Evolutionary conservation across 1,139 yeast species (phyloP), one percentile per base, ranked within the genome.

Genomic region (Lodderomyces orthopsilosis): DNA sequence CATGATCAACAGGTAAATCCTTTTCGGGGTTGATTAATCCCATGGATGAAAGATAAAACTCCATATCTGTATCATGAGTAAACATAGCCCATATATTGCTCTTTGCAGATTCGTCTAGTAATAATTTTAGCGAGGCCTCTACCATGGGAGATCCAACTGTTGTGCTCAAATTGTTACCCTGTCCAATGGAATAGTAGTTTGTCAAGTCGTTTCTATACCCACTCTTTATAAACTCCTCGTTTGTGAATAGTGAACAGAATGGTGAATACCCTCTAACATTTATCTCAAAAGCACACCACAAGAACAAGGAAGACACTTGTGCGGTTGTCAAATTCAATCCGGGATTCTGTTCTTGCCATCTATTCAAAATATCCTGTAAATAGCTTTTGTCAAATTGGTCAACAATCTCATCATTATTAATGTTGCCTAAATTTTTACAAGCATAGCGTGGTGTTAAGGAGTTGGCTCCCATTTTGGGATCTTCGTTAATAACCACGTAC

Each of bases 11-110:
- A 10, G 52, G 52, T 18, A 49, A 40, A 30, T 63, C 61, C 9
- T 57, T 48, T 7, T 50, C 51, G 9, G 68, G 68, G 42, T 62
- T 65, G 26, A 72, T 65, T 37, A 79, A 53, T 3, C 83, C 83
- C 37, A 79, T 61, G 5, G 81, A 74, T 18, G 80, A 61, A 39
- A 76, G 61, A 50, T 70, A 70, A 19, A 74, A 64, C 41, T 74
- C 65, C 41, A 81, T 62, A 52, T 79, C 80, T 34, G 77, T 66
- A 55, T 81, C 85, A 54, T 81, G 86, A 19, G 79, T 67, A 55
- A 81, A 81, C 21, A 74, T 65, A 45, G 75, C 59, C 66, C 67
- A 51, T 52, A 74, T 56, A 60, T 74, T 62, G 58, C 60, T 51
- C 5, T 19, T 8, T 53, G 63, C 55, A 34, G 50, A 46, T 40